Evolutionary conservation across 495 filamentous ascomycete species (phyloP), one percentile per base, ranked within the genome.

Genomic region (Aspergillus carlsbadensis): DNA sequence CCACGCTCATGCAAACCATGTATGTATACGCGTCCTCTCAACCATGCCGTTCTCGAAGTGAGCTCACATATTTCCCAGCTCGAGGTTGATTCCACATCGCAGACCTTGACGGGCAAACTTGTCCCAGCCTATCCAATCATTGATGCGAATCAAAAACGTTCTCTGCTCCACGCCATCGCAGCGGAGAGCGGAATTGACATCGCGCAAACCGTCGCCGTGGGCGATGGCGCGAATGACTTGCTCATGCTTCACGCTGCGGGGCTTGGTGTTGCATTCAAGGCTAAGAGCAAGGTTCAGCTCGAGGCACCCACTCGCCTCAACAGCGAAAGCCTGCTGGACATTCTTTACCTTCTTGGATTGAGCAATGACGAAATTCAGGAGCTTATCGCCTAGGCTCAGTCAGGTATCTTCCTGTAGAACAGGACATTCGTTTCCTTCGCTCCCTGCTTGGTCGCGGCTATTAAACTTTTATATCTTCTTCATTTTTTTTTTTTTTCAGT

Each of bases 221-320:
- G 94, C 11, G 94, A 98, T 64, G 94, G 94, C 21, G 92, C 94
- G 36, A 98, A 98, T 64, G 94, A 98, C 64, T 76, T 98, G 35
- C 78, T 88, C 39, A 98, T 98, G 94, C 89, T 98, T 73, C 79
- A 82, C 24, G 84, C 84, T 45, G 93, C 94, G 15, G 94, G 93
- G 5, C 71, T 97, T 53, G 94, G 94, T 5, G 85, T 98, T 36
- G 94, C 94, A 13, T 96, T 91, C 82, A 89, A 92, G 69, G 94
- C 94, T 21, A 98, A 98, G 77, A 87, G 87, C 48, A 84, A 83
- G 60, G 94, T 98, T 53, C 94, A 98, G 76, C 81, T 87, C 66
- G 86, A 89, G 64, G 93, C 94, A 2, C 85, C 85, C 6, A 87
- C 89, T 24, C 80, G 91, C 48, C 69, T 98, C 49, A 98, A 98